phyloP scores from a whole-genome alignment of 768 basidiomycete genomes.

The Leccinellum albellum region DNA sequence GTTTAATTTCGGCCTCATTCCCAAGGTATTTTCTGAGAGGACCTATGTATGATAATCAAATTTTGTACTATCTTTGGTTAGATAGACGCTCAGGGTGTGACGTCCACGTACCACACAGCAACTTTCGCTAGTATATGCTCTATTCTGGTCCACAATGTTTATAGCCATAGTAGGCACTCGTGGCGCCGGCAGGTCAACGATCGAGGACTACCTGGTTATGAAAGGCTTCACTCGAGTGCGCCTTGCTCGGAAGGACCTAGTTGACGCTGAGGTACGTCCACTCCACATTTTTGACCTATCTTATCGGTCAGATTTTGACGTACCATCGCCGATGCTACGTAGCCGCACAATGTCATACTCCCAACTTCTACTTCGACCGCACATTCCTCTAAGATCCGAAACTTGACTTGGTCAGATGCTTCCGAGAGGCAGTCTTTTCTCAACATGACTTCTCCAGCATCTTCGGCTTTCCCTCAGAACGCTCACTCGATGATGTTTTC shows the following conservation, averaged over 20 bases:
- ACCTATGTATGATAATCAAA: too few relatives aligned
- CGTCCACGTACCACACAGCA: too few relatives aligned
- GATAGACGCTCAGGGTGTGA: too few relatives aligned
- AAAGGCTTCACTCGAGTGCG: constrained; percentile 56
- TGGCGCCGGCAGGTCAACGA: constrained; percentile 55
- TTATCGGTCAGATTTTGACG: neutral
- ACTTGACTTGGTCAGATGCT: neutral
- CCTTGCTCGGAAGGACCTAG: constrained; percentile 25
- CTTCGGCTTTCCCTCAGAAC: constrained; percentile 20
- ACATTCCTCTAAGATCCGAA: neutral
- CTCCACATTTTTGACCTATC: neutral
- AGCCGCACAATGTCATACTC: constrained; percentile 4
- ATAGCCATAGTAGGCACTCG: constrained; percentile 64
- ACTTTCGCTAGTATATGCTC: too few relatives aligned
- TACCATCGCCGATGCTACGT: neutral
- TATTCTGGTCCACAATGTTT: constrained; percentile 45
- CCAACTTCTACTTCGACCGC: neutral
- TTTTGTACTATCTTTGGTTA: neutral
- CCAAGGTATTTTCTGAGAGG: too few relatives aligned
- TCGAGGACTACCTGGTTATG: constrained; percentile 56
- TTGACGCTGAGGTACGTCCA: constrained; percentile 13
- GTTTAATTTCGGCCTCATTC: neutral
- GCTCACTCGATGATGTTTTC: constrained; percentile 33
- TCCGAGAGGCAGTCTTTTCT: constrained; percentile 17
- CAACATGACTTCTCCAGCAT: constrained; percentile 18